Evolutionary conservation across 768 basidiomycete species (phyloP).

Genomic region (Podaxis sp.): DNA sequence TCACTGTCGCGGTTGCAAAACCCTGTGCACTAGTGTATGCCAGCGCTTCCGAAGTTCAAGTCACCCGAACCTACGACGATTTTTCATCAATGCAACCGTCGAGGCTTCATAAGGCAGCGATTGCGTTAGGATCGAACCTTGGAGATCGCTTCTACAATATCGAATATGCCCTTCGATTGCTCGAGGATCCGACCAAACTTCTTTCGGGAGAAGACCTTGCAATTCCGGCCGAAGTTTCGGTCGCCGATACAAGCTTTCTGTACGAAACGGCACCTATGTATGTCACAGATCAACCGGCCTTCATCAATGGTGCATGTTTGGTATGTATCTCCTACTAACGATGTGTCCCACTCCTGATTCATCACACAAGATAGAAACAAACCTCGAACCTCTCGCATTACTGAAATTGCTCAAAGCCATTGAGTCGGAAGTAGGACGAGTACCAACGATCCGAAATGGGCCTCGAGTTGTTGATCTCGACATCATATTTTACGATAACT

Average conservation of each 20-base stretch:
- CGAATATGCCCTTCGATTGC: slow-evolving; percentile 67
- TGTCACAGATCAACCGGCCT: slow-evolving; percentile 83
- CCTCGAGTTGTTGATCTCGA: slow-evolving; percentile 92
- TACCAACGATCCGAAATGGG: slow-evolving; percentile 78
- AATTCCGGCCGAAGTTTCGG: slow-evolving; percentile 26
- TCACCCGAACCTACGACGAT: slow-evolving; percentile 45
- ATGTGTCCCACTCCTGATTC: background rate
- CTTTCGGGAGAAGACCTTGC: slow-evolving; percentile 20
- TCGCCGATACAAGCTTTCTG: slow-evolving; percentile 83
- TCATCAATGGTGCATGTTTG: slow-evolving; percentile 89
- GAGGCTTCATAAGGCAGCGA: slow-evolving; percentile 41
- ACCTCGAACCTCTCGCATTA: slow-evolving; percentile 56
- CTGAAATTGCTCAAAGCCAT: slow-evolving; percentile 68
- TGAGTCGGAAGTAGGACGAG: slow-evolving; percentile 75
- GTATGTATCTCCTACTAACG: slow-evolving; percentile 38
- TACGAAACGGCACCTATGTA: slow-evolving; percentile 98
- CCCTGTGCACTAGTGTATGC: slow-evolving; percentile 71
- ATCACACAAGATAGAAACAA: slow-evolving; percentile 71
- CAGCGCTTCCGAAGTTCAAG: slow-evolving; percentile 59
- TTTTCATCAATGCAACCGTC: slow-evolving; percentile 24
- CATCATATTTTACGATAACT: slow-evolving; percentile 70
- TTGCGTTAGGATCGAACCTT: slow-evolving; percentile 89
- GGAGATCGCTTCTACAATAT: slow-evolving; percentile 87
- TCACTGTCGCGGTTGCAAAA: slow-evolving; percentile 66
- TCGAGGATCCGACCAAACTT: slow-evolving; percentile 51